phyloP scores from a whole-genome alignment of 2,329 filamentous ascomycete genomes.

The Pyrenochaeta sp. region DNA sequence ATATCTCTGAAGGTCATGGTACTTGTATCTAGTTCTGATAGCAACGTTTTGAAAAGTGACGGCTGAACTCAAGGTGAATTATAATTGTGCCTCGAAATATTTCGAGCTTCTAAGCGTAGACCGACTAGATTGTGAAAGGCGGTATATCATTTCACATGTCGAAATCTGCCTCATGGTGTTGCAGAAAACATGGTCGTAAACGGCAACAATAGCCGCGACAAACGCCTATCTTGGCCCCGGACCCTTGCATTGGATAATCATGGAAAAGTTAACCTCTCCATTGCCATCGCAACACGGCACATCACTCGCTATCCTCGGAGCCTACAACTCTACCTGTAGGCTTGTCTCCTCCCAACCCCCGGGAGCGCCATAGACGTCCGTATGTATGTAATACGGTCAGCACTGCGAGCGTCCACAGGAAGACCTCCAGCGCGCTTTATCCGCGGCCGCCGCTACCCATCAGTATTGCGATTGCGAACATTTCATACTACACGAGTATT shows the following conservation, averaged over 20 bases:
- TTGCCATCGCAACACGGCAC: conserved; percentile 27
- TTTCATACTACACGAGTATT: conserved; percentile 46
- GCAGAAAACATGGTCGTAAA: not conserved
- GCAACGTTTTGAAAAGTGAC: too few species aligned
- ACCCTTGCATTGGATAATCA: conserved; percentile 21
- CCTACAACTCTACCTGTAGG: conserved; percentile 26
- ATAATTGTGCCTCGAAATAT: too few species aligned
- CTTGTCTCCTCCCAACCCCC: conserved; percentile 18
- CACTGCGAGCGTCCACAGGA: conserved; percentile 51
- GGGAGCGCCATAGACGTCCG: conserved; percentile 36
- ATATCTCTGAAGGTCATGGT: too few species aligned
- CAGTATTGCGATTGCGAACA: conserved; percentile 35
- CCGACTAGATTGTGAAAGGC: not conserved
- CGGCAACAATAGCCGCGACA: conserved; percentile 9
- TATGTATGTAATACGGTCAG: conserved; percentile 54
- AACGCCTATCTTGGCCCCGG: conserved; percentile 11
- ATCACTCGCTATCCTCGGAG: conserved; percentile 19
- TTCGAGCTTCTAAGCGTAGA: not conserved
- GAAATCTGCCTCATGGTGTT: not conserved
- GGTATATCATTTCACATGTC: not conserved
- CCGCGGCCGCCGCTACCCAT: conserved; percentile 47
- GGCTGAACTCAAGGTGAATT: too few species aligned
- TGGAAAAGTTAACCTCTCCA: conserved; percentile 26
- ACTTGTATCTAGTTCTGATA: too few species aligned
- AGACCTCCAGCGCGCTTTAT: conserved; percentile 49